These are phyloP conservation scores for Malassezia obtusa DNA, from an alignment of 1,284 basidiomycete genomes.

Conservation along the genomic window DNA sequence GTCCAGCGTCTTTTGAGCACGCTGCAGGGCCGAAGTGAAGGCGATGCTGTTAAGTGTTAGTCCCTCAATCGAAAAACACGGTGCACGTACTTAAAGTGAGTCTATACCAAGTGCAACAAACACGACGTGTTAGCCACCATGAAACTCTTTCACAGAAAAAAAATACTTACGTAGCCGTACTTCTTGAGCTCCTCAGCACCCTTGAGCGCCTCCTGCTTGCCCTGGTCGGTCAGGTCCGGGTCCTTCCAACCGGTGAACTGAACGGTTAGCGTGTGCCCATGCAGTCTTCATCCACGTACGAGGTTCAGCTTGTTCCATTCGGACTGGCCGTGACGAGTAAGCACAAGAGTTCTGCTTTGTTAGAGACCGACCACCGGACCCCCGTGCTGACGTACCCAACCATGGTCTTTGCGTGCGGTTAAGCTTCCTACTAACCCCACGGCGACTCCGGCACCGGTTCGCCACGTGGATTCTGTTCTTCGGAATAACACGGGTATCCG, in stretches of 20 bases:
- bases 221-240: slow-evolving; percentile 45
- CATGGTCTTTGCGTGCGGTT: slow-evolving; percentile 6
- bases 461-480: not conserved
- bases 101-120: slow-evolving; percentile 15
- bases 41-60: slow-evolving; percentile 43
- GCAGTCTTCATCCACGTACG: too few species aligned
- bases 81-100: slow-evolving; percentile 22
- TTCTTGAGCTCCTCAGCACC: slow-evolving; percentile 45
- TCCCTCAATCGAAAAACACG: not conserved
- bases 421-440: too few species aligned
- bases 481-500: not conserved
- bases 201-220: slow-evolving; percentile 43
- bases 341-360: slow-evolving; percentile 35
- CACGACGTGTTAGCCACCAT: not conserved
- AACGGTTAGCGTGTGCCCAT: not conserved
- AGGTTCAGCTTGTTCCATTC: slow-evolving; percentile 49
- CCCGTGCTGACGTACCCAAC: slow-evolving; percentile 18
- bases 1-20: slow-evolving; percentile 50
- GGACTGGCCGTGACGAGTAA: slow-evolving; percentile 48
- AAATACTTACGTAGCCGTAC: slow-evolving; percentile 33
- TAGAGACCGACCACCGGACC: too few species aligned
- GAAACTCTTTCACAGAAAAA: not conserved
- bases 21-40: slow-evolving; percentile 50
- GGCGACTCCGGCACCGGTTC: not conserved
- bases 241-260: slow-evolving; percentile 48